A percentile compares a stretch with the other conserved stretches of the same genome.
These are phyloP conservation scores for Citropsis articulata DNA, from an alignment of 345 rosid genomes.

Conservation along the genomic window DNA sequence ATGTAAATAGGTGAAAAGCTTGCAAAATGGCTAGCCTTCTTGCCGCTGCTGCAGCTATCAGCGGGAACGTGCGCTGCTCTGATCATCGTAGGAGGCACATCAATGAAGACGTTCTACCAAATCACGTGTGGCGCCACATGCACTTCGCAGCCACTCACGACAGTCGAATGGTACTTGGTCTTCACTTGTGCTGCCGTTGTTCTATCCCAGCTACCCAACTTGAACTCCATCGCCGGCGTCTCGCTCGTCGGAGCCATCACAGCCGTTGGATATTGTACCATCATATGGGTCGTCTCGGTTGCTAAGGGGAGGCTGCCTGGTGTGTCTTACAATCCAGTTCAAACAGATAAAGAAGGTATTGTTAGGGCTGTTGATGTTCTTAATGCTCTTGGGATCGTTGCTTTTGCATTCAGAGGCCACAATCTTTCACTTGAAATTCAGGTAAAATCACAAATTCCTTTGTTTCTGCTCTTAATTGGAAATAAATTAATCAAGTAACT, in stretches of 20 bases:
- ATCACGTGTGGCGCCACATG: constrained; percentile 35
- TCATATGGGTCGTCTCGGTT: constrained; percentile 58
- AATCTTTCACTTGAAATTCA: constrained; percentile 74
- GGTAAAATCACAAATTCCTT: constrained; percentile 27
- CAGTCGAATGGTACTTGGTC: constrained; percentile 52
- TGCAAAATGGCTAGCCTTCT: constrained; percentile 44
- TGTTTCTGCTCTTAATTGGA: not conserved
- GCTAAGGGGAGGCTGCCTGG: constrained; percentile 28
- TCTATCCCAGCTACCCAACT: constrained; percentile 62
- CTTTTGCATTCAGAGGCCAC: constrained; percentile 70
- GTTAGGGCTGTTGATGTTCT: constrained; percentile 35
- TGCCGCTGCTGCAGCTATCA: constrained; percentile 63
- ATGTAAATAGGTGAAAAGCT: constrained; percentile 38
- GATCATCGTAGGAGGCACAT: constrained; percentile 51
- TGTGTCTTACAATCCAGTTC: constrained; percentile 39
- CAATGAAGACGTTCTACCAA: constrained; percentile 30
- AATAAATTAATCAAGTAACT: not conserved
- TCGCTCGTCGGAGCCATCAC: constrained; percentile 54
- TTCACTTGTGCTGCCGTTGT: constrained; percentile 44
- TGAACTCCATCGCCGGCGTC: constrained; percentile 62
- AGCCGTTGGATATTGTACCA: constrained; percentile 50
- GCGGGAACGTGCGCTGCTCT: constrained; percentile 61
- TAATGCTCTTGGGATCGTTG: constrained; percentile 62
- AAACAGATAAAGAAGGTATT: not conserved
- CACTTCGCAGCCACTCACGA: constrained; percentile 36